These are phyloP conservation scores for Fusarium sp. DNA, from an alignment of 2,329 filamentous ascomycete genomes.

Conservation along the genomic window DNA sequence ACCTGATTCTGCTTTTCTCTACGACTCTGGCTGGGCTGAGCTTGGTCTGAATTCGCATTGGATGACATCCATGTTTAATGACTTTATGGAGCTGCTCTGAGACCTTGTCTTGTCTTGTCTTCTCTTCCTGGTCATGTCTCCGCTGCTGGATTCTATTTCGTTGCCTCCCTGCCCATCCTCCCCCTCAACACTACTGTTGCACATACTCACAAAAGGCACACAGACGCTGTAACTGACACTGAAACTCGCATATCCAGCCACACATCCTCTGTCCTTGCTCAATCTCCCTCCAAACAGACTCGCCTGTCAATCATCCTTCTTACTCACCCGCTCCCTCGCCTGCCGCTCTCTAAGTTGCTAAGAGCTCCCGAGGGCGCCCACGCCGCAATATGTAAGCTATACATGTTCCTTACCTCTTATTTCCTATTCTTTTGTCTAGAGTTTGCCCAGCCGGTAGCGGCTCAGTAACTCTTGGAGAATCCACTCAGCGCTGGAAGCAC, in stretches of 20 bases:
- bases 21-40: slow-evolving; percentile 14
- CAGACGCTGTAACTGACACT: slow-evolving; percentile 42
- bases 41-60: slow-evolving; percentile 3
- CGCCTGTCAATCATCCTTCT: slow-evolving; percentile 20
- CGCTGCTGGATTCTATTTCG: slow-evolving; percentile 20
- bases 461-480: slow-evolving; percentile 15
- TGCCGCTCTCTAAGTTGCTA: slow-evolving; percentile 37
- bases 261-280: slow-evolving; percentile 32
- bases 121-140: slow-evolving; percentile 25
- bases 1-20: slow-evolving; percentile 18
- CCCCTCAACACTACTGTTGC: slow-evolving; percentile 34
- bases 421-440: slow-evolving; percentile 13
- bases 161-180: slow-evolving; percentile 33
- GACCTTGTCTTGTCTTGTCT: slow-evolving; percentile 25
- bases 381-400: slow-evolving; percentile 55
- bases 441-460: slow-evolving; percentile 11
- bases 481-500: slow-evolving; percentile 6
- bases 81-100: slow-evolving; percentile 29
- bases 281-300: slow-evolving; percentile 20
- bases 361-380: slow-evolving; percentile 45
- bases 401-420: slow-evolving; percentile 16
- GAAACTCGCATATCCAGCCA: slow-evolving; percentile 45
- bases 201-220: slow-evolving; percentile 37
- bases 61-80: slow-evolving; percentile 35
- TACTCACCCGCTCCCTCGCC: slow-evolving; percentile 23